A percentile compares a stretch with the other conserved stretches of the same genome.
Evolutionary conservation across 1,284 basidiomycete genomes (phyloP).

Genomic region (Naganishia albida): DNA sequence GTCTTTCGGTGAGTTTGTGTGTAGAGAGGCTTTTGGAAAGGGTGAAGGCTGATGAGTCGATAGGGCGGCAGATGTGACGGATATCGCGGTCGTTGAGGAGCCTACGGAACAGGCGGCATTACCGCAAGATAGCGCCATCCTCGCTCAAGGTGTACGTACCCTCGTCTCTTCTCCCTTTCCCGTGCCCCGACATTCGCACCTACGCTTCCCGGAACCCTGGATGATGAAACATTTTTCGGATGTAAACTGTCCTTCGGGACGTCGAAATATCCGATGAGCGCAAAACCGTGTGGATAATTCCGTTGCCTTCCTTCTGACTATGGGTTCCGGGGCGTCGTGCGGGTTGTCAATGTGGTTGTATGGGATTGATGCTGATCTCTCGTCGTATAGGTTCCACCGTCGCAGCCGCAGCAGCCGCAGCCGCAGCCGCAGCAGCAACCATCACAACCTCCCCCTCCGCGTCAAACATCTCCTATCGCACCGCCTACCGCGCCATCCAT

Average conservation of each 20-base stretch:
- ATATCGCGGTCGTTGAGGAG: constrained; percentile 52
- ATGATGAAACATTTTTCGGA: constrained; percentile 35
- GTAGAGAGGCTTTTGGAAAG: neutral
- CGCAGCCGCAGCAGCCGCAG: neutral
- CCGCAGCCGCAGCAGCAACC: constrained; percentile 1
- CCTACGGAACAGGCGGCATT: constrained; percentile 36
- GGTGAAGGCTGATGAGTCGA: neutral
- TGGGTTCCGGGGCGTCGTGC: constrained; percentile 1
- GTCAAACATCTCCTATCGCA: constrained; percentile 1
- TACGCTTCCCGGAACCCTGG: neutral
- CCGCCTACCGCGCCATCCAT: constrained; percentile 14
- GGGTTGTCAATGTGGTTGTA: constrained; percentile 4
- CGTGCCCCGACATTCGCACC: no score
- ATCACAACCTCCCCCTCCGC: neutral
- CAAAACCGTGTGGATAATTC: constrained; percentile 36
- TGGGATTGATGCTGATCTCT: neutral
- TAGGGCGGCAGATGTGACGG: constrained; percentile 52
- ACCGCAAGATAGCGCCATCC: constrained; percentile 30
- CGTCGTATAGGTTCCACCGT: neutral
- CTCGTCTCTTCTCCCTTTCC: constrained; percentile 1
- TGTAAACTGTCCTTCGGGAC: constrained; percentile 33
- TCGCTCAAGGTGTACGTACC: constrained; percentile 21
- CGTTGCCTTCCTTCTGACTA: constrained; percentile 38
- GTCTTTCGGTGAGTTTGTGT: constrained; percentile 39
- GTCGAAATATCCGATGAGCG: constrained; percentile 32